These are phyloP conservation scores for Entomortierella parvispora DNA, from an alignment of 192 early-diverging fungal species.

Conservation along the genomic window DNA sequence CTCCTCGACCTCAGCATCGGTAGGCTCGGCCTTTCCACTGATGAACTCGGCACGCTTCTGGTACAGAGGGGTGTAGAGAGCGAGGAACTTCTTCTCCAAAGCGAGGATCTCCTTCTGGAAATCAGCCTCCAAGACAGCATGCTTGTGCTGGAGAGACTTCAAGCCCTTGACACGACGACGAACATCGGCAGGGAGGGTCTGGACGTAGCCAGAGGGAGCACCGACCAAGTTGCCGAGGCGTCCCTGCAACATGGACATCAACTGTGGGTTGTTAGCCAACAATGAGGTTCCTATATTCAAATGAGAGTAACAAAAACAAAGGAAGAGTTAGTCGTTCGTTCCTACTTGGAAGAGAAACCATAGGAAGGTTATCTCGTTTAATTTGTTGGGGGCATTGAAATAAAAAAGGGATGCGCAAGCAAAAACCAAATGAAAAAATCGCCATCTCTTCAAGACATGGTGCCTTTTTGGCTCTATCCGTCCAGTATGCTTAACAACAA, in stretches of 20 bases:
- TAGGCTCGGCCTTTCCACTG: constrained; percentile 85
- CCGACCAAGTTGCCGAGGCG: constrained; percentile 84
- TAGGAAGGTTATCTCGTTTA: constrained; percentile 1
- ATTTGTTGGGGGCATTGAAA: background rate
- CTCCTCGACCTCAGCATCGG: constrained; percentile 79
- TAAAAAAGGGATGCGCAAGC: background rate
- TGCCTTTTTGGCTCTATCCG: background rate
- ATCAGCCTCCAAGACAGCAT: constrained; percentile 82
- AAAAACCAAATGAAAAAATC: background rate
- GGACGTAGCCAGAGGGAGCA: constrained; percentile 74
- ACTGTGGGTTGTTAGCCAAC: constrained; percentile 62
- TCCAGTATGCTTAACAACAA: background rate
- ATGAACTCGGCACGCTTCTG: constrained; percentile 86
- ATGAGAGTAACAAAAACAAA: background rate
- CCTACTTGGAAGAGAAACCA: background rate
- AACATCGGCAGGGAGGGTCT: constrained; percentile 80
- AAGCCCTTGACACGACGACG: constrained; percentile 86
- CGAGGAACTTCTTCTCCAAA: constrained; percentile 95
- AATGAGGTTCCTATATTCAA: constrained; percentile 8
- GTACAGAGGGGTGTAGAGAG: constrained; percentile 86
- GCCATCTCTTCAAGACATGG: background rate
- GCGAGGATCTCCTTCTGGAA: constrained; percentile 93
- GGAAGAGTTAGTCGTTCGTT: background rate
- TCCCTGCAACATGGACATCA: constrained; percentile 80
- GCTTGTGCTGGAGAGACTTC: constrained; percentile 88